Base-by-base conservation (phyloP, 2,329 filamentous ascomycete genomes). In the Scopulariopsis brevicaulis region DNA sequence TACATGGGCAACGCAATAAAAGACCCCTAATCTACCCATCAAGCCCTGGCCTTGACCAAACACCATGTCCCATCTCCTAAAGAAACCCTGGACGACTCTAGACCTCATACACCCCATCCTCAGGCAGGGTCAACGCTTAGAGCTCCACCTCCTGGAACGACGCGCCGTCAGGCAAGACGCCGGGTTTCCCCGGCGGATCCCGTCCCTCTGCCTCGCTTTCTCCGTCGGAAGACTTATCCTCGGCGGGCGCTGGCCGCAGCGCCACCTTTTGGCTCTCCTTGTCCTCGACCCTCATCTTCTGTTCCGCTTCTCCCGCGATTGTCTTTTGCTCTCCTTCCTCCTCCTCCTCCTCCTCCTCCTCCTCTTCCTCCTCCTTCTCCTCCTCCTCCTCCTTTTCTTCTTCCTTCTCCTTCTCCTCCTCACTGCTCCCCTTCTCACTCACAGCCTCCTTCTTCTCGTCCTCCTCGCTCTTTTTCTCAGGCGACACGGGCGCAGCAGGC, bases 101-200 rank as follows among this genome's bases (percentile, higher is more conserved):
- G n/a, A 50, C 46, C 46, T 24, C 20, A 5, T 4, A 32, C 4
- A 32, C 28, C 15, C 40, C 10, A 12, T 22, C 4, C 20, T 14
- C 20, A 24, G 11, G 22, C 4, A 11, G 24, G 4, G 2, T 35
- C 11, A 25, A 24, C 2, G 53, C 65, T 8, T 73, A 85, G 64
- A 86, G 70, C 60, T 79, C 80, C 53, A 86, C 82, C 63, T 86
- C 81, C 64, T 85, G 82, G 68, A 86, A 85, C n/a, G 81, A 81
- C 5, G 76, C 75, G 0, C 79, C 77, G 62, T 83, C 81, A 20
- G 81, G 76, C 7, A 79, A 80, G 50, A 73, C 70, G 18, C 73
- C 70, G 0, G 73, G 70, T 61, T 75, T 77, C 69, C 8, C 63
- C 67, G 32, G 70, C 28, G 28, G 28, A 8, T 32, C 28, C 67